Evolutionary conservation across 1,284 basidiomycete genomes (phyloP).

Genomic region (Tremellales sp.): DNA sequence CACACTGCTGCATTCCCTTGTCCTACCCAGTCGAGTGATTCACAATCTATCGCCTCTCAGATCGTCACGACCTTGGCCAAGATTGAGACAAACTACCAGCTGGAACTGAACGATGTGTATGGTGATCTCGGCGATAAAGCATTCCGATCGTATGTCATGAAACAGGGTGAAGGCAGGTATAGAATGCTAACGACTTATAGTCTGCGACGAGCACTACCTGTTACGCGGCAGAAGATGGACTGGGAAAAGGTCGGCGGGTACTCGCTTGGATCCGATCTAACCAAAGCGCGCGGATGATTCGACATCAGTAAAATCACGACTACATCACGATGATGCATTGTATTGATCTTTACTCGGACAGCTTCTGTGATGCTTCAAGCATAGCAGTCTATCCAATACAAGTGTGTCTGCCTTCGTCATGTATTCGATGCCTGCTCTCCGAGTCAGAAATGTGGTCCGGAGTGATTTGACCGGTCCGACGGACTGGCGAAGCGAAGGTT

Average conservation of each 20-base stretch:
- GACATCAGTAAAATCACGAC: background rate
- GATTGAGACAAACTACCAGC: constrained; percentile 75
- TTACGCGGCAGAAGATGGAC: constrained; percentile 88
- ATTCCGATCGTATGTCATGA: constrained; percentile 59
- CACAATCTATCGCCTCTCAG: constrained; percentile 57
- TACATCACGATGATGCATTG: too few relatives aligned
- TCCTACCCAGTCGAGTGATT: constrained; percentile 55
- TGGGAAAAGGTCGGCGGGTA: constrained; percentile 89
- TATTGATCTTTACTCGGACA: too few relatives aligned
- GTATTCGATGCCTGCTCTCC: too few relatives aligned
- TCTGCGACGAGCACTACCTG: constrained; percentile 76
- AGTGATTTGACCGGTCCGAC: too few relatives aligned
- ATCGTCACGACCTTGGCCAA: constrained; percentile 68
- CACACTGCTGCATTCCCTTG: constrained; percentile 64
- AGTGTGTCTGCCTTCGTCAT: too few relatives aligned
- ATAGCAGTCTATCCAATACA: too few relatives aligned
- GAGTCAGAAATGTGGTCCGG: too few relatives aligned
- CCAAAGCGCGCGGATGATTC: constrained; percentile 41
- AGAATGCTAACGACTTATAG: constrained; percentile 50
- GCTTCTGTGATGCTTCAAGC: too few relatives aligned
- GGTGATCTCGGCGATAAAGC: constrained; percentile 83
- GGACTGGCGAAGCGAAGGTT: too few relatives aligned
- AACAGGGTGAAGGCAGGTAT: background rate
- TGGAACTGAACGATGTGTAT: constrained; percentile 72
- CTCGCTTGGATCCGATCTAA: constrained; percentile 76